phyloP scores from a whole-genome alignment of 148 eudicot species.

The Rhododendron vialii region DNA sequence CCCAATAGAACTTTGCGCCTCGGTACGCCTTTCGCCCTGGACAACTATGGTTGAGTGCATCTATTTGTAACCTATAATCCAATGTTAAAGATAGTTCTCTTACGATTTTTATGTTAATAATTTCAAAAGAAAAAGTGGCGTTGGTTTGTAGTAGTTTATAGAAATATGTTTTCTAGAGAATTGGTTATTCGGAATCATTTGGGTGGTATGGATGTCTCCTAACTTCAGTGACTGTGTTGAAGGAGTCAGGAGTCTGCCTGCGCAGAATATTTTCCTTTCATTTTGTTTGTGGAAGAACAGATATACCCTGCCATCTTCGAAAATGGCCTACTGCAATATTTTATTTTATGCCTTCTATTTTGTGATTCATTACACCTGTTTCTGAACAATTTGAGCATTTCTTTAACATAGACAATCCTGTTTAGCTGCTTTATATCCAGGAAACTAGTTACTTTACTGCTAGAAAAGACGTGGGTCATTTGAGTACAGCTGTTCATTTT shows the following conservation, averaged over 20 bases:
- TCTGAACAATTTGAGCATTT: background rate
- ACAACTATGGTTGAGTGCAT: too few species aligned
- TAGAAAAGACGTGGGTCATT: background rate
- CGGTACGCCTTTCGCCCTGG: too few species aligned
- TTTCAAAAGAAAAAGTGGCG: background rate
- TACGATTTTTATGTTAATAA: background rate
- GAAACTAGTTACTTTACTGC: background rate
- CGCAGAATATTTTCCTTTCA: background rate
- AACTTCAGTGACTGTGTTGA: background rate
- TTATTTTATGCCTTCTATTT: background rate
- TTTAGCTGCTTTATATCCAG: background rate
- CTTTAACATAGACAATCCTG: background rate
- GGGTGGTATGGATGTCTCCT: background rate
- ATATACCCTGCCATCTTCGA: background rate
- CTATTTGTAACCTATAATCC: too few species aligned
- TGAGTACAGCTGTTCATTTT: background rate
- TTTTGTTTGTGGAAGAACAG: background rate
- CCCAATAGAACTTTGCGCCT: too few species aligned
- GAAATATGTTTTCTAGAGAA: too few species aligned
- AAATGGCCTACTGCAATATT: background rate
- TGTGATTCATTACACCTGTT: background rate
- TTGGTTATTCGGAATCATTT: background rate
- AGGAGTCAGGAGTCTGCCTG: background rate
- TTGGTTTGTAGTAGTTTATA: background rate
- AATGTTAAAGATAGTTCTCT: background rate